phyloP scores from a whole-genome alignment of 495 filamentous ascomycete species.

The Chaetomium cochliodes region DNA sequence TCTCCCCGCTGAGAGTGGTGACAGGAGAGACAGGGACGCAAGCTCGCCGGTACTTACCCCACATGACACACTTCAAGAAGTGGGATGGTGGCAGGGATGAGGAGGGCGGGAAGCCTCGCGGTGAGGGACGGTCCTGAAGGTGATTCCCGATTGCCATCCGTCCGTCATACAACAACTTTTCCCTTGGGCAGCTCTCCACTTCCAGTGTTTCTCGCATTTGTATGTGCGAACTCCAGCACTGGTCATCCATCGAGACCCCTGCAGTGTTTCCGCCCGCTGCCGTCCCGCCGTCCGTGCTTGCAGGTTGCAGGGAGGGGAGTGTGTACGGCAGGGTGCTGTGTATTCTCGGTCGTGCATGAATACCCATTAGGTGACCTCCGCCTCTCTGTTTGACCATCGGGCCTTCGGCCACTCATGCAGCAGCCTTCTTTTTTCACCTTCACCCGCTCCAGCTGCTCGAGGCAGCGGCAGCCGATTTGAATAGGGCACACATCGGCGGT shows the following conservation, averaged over 20 bases:
- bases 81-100: slow-evolving; percentile 15
- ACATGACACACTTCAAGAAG: slow-evolving; percentile 17
- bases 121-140: not conserved
- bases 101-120: not conserved
- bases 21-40: slow-evolving; percentile 19
- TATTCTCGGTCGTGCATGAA: slow-evolving; percentile 38
- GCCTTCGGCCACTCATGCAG: slow-evolving; percentile 30
- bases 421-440: slow-evolving; percentile 12
- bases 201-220: not conserved
- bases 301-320: slow-evolving; percentile 15
- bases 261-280: slow-evolving; percentile 19
- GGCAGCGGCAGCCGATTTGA: slow-evolving; percentile 23
- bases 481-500: slow-evolving; percentile 29
- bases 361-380: slow-evolving; percentile 28
- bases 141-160: not conserved
- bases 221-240: not conserved
- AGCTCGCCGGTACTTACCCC: slow-evolving; percentile 16
- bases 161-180: not conserved
- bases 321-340: slow-evolving; percentile 17
- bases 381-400: slow-evolving; percentile 32
- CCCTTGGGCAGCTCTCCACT: not conserved
- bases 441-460: slow-evolving; percentile 21
- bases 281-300: slow-evolving; percentile 23
- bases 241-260: slow-evolving; percentile 5
- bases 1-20: slow-evolving; percentile 19